These are phyloP conservation scores for Thalassiosira livingstoniorum DNA, from an alignment of 352 stramenopile species.

Conservation along the genomic window DNA sequence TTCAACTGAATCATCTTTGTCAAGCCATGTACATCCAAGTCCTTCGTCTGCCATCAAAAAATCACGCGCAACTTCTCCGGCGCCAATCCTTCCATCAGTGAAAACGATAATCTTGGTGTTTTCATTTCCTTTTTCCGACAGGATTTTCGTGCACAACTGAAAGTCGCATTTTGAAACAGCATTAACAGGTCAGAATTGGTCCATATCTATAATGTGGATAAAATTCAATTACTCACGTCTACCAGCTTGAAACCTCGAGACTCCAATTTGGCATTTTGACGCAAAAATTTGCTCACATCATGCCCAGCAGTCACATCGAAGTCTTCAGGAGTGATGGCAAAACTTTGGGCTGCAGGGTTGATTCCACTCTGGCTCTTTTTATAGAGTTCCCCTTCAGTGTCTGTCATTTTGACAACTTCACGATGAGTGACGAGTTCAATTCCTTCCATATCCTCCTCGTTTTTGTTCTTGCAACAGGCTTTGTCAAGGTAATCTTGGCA, in stretches of 20 bases:
- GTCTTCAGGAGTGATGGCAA: constrained; percentile 57
- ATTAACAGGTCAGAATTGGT: background rate
- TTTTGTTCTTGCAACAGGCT: constrained; percentile 59
- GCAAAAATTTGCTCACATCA: constrained; percentile 64
- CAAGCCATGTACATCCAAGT: constrained; percentile 57
- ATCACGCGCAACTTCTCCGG: constrained; percentile 32
- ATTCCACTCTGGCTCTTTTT: constrained; percentile 54
- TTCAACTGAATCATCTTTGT: constrained; percentile 53
- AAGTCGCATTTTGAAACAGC: background rate
- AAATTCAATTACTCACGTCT: constrained; percentile 20
- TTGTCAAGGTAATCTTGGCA: constrained; percentile 56
- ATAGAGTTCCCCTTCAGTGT: constrained; percentile 55
- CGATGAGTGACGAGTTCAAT: constrained; percentile 33
- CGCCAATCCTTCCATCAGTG: constrained; percentile 64
- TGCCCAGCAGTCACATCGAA: constrained; percentile 60
- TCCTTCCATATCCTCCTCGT: constrained; percentile 61
- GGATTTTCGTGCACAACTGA: constrained; percentile 58
- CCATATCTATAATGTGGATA: background rate
- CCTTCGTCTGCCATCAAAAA: constrained; percentile 39
- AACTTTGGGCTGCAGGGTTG: constrained; percentile 28
- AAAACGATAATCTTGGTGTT: constrained; percentile 79
- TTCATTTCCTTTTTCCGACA: constrained; percentile 47
- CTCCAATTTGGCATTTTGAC: constrained; percentile 52
- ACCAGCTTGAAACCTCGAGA: constrained; percentile 44
- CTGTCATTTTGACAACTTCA: constrained; percentile 39